These are phyloP conservation scores for Mallotus repandus DNA, from an alignment of 441 rosid species.

Conservation along the genomic window DNA sequence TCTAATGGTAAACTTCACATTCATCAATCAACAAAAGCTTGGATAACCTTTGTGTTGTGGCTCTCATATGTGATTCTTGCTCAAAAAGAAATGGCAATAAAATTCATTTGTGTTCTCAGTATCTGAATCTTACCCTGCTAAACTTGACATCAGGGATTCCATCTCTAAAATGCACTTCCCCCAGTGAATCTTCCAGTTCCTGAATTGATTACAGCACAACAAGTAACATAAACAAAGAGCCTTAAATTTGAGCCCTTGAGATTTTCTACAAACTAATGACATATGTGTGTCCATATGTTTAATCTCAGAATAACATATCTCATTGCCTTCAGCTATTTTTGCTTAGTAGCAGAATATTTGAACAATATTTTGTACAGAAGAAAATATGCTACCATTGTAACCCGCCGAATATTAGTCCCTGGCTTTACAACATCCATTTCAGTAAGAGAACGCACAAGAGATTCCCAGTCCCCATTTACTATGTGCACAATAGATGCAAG, in stretches of 20 bases:
- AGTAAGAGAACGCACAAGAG: constrained; percentile 68
- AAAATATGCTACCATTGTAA: constrained; percentile 63
- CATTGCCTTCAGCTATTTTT: constrained; percentile 10
- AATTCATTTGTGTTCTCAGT: constrained; percentile 7
- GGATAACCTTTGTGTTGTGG: background rate
- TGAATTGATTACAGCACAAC: constrained; percentile 37
- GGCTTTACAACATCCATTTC: constrained; percentile 94
- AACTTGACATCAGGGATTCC: constrained; percentile 96
- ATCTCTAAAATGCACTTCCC: constrained; percentile 74
- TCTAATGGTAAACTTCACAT: background rate
- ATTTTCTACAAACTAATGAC: constrained; percentile 5
- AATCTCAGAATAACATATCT: background rate
- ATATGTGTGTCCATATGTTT: background rate
- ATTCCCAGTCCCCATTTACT: constrained; percentile 90
- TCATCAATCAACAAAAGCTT: background rate
- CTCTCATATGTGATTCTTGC: constrained; percentile 1
- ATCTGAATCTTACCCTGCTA: constrained; percentile 67
- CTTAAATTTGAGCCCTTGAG: constrained; percentile 7
- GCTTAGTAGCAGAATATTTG: constrained; percentile 11
- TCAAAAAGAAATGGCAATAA: background rate
- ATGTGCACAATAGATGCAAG: constrained; percentile 91
- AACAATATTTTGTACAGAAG: constrained; percentile 10
- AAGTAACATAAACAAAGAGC: constrained; percentile 25
- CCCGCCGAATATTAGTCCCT: constrained; percentile 62
- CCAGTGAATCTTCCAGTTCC: constrained; percentile 88